Evolutionary conservation across 345 rosid genomes (phyloP), one percentile per base, ranked within the genome.

Genomic region (Citrus hindsii): DNA sequence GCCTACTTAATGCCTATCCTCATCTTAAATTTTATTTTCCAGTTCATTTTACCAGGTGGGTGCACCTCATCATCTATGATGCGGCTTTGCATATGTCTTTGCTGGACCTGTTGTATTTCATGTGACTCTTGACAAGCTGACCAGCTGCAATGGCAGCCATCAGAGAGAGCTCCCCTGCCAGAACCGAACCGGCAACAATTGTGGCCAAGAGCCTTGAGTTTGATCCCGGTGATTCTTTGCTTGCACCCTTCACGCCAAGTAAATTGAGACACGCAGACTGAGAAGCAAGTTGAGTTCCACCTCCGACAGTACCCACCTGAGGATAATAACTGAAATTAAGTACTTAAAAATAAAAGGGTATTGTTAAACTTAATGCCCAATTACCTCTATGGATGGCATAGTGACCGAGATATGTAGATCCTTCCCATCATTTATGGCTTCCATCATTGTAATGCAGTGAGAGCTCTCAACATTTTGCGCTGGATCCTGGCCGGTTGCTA

Each of bases 121-220:
- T 88, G 92, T 93, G 98, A 82, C 98, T 93, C 72, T 40, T 82
- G 73, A 93, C 94, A 2, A 93, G 92, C 79, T 93, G 98, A 76
- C 98, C 98, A 19, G 94, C 97, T 73, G 98, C 92, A 30, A 93
- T 89, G 59, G 98, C 98, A 38, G 98, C 87, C 98, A 93, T 92
- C 65, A 93, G 83, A 60, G 98, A 93, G 27, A 93, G 90, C 80
- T 92, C 97, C 58, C 93, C 98, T 0, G 98, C 98, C 19, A 93
- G 84, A 28, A 93, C 98, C 24, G 97, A 85, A 67, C 98, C 98
- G 0, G 98, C 97, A 7, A 93, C 93, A 22, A 93, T 81, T 13
- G 89, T 83, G 42, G 98, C 97, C 82, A 93, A 75, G 59, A 88
- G 85, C 83, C 92, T 85, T 13, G 98, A 83, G 74, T 93, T 90